Evolutionary conservation across 176 grass and related monocot genomes (phyloP).

Genomic region (Metroxylon sagu): DNA sequence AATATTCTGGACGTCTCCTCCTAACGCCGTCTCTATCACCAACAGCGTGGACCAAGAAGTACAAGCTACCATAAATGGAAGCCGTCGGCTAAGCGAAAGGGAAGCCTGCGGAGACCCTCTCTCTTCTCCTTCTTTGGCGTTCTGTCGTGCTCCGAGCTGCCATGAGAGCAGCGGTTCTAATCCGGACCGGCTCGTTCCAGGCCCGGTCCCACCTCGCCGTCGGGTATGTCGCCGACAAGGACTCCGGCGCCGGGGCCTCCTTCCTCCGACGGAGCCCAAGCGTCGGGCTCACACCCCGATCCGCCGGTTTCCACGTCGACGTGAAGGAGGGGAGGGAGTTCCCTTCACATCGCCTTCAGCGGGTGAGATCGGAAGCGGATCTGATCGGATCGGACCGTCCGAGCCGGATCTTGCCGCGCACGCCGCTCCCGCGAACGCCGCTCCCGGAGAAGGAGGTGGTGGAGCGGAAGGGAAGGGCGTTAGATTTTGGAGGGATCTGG

Average conservation of each 20-base stretch:
- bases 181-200: conserved; percentile 27
- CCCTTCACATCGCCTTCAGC: conserved; percentile 27
- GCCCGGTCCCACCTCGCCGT: not conserved
- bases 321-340: not conserved
- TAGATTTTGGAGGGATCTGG: not conserved
- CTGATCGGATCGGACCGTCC: conserved; percentile 1
- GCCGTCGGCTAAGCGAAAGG: too few relatives aligned
- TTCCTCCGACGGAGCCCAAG: conserved; percentile 10
- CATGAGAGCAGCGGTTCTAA: conserved; percentile 34
- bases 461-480: not conserved
- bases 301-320: not conserved
- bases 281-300: not conserved
- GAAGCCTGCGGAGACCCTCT: too few relatives aligned
- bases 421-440: conserved; percentile 6
- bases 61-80: too few relatives aligned
- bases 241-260: not conserved
- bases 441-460: conserved; percentile 7
- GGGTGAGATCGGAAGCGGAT: conserved; percentile 50
- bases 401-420: not conserved
- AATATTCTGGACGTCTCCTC: too few relatives aligned
- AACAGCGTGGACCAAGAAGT: too few relatives aligned
- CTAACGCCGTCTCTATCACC: too few relatives aligned
- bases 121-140: too few relatives aligned
- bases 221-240: not conserved
- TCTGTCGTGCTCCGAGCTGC: too few relatives aligned